Evolutionary conservation across 1,284 basidiomycete genomes (phyloP).

Genomic region (Sanghuangporus baumii): DNA sequence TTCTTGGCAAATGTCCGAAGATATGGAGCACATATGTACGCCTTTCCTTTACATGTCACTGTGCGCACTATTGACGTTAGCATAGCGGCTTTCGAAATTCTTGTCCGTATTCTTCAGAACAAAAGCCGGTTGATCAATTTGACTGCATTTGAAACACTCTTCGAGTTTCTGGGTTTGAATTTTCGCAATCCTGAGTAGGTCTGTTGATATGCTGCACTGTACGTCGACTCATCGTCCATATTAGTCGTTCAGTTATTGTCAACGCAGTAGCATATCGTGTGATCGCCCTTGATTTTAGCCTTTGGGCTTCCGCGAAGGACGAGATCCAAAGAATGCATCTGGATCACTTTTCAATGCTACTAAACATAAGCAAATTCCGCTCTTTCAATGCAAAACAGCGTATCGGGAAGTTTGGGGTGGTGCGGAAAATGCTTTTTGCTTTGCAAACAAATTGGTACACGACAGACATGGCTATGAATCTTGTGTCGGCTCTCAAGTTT

Average conservation of each 20-base stretch:
- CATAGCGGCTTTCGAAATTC: constrained; percentile 82
- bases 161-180: constrained; percentile 81
- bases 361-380: constrained; percentile 66
- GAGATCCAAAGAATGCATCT: constrained; percentile 76
- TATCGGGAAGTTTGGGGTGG: constrained; percentile 64
- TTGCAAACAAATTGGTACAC: constrained; percentile 74
- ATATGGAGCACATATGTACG: constrained; percentile 81
- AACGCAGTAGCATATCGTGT: constrained; percentile 81
- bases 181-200: constrained; percentile 75
- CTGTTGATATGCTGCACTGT: constrained; percentile 12
- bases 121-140: constrained; percentile 77
- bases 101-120: constrained; percentile 67
- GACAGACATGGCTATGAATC: constrained; percentile 43
- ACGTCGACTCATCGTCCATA: not conserved
- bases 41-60: constrained; percentile 14
- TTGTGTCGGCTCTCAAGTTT: constrained; percentile 56
- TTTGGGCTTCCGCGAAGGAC: constrained; percentile 72
- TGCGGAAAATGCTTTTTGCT: constrained; percentile 76
- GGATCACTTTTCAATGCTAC: constrained; percentile 73
- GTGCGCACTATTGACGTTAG: not conserved
- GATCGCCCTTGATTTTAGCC: constrained; percentile 84
- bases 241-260: constrained; percentile 72
- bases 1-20: constrained; percentile 90
- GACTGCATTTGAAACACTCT: constrained; percentile 70
- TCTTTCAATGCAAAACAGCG: constrained; percentile 70